Percentiles rank a stretch among this genome's conserved stretches.
phyloP scores from a whole-genome alignment of 192 early-diverging fungal species.

The Dimargaris cristalligena region DNA sequence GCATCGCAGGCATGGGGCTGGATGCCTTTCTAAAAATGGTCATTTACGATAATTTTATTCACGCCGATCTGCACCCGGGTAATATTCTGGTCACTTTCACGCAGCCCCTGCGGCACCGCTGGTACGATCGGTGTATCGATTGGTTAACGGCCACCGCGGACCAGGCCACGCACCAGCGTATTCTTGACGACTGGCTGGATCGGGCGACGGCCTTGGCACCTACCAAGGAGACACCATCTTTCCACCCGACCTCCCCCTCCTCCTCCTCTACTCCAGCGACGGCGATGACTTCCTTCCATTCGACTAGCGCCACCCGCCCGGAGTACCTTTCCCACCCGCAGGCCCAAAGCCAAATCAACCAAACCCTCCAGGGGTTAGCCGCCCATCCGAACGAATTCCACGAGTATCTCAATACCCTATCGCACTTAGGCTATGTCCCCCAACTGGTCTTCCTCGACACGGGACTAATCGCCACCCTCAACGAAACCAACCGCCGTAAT shows the following conservation, averaged over 20 bases:
- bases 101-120: slow-evolving; percentile 36
- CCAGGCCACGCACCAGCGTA: not conserved
- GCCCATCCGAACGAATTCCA: slow-evolving; percentile 11
- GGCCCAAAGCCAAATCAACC: not conserved
- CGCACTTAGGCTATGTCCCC: slow-evolving; percentile 52
- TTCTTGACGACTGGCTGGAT: not conserved
- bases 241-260: not conserved
- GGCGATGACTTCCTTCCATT: not conserved
- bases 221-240: not conserved
- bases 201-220: not conserved
- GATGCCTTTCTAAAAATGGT: slow-evolving; percentile 78
- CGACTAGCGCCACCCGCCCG: not conserved
- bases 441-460: slow-evolving; percentile 78
- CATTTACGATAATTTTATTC: slow-evolving; percentile 84
- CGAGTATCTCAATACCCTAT: slow-evolving; percentile 26
- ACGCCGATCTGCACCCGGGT: slow-evolving; percentile 87
- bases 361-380: not conserved
- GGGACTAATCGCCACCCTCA: slow-evolving; percentile 70
- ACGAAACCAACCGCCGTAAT: slow-evolving; percentile 55
- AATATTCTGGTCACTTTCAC: slow-evolving; percentile 78
- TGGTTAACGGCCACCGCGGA: slow-evolving; percentile 14
- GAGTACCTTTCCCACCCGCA: not conserved
- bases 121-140: slow-evolving; percentile 29
- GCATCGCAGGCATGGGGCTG: slow-evolving; percentile 68
- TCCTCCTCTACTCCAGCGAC: not conserved